Evolutionary conservation across 164 flowering plant species (phyloP).

Genomic region (Santalum album): DNA sequence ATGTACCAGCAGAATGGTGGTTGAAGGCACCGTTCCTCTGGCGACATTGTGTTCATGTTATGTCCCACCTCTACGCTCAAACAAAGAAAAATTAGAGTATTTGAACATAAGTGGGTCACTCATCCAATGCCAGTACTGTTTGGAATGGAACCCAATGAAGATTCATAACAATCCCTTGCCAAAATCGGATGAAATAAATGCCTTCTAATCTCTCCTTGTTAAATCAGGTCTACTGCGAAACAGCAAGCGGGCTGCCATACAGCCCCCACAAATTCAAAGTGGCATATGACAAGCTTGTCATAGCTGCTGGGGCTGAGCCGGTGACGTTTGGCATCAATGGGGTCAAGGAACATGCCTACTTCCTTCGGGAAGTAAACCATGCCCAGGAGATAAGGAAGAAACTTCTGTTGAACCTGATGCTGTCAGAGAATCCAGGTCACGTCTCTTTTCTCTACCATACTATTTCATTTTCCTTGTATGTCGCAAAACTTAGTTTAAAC

Average conservation of each 20-base stretch:
- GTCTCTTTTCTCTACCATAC: background rate
- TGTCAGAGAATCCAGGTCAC: constrained; percentile 69
- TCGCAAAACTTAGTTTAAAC: background rate
- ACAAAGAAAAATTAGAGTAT: too few species aligned
- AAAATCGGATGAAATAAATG: background rate
- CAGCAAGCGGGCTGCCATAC: constrained; percentile 28
- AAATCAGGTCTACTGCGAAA: constrained; percentile 62
- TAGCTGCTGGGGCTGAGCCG: constrained; percentile 79
- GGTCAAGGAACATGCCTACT: constrained; percentile 68
- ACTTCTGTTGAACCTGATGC: constrained; percentile 82
- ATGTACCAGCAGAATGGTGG: too few species aligned
- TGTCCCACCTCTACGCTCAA: too few species aligned
- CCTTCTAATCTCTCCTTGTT: background rate
- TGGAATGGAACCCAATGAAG: too few species aligned
- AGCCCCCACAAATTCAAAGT: constrained; percentile 59
- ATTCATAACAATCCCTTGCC: too few species aligned
- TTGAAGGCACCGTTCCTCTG: too few species aligned
- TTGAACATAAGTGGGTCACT: too few species aligned
- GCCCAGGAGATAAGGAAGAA: constrained; percentile 89
- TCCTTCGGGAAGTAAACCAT: constrained; percentile 78
- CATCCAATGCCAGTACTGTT: too few species aligned
- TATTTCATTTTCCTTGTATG: background rate
- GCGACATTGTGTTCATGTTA: too few species aligned
- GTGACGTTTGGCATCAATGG: constrained; percentile 77
- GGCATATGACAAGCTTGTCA: constrained; percentile 86